Conservation (phyloP, 805 yeast species). For the Metschnikowia santaceciliae region DNA sequence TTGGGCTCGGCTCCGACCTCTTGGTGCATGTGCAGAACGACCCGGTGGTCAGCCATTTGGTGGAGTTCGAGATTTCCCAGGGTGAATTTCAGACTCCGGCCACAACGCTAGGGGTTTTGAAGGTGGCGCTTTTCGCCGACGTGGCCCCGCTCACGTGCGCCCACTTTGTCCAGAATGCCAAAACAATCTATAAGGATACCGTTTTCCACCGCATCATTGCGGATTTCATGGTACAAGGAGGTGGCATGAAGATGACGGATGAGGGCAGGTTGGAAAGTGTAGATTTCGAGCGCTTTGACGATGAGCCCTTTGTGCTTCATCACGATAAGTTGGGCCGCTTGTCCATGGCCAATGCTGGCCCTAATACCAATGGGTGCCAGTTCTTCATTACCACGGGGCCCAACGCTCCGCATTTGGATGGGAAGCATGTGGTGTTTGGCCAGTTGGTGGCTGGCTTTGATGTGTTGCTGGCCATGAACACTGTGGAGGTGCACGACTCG, state of each 20-base stretch:
- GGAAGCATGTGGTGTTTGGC: conserved; percentile 26
- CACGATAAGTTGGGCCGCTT: conserved; percentile 31
- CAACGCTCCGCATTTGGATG: conserved; percentile 17
- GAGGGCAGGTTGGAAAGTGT: conserved; percentile 21
- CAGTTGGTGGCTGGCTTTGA: conserved; percentile 24
- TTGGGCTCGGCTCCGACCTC: conserved; percentile 18
- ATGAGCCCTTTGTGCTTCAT: conserved; percentile 24
- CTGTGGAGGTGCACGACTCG: conserved; percentile 6
- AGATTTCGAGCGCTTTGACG: conserved; percentile 21
- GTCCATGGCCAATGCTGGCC: conserved; percentile 27
- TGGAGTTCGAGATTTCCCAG: conserved; percentile 38
- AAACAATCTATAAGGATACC: conserved; percentile 19
- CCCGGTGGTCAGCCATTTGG: conserved; percentile 47
- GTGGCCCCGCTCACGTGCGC: conserved; percentile 26
- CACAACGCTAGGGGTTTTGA: conserved; percentile 38
- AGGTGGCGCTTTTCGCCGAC: conserved; percentile 17
- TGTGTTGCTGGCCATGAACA: conserved; percentile 11
- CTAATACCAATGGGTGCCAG: conserved; percentile 23
- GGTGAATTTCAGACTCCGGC: conserved; percentile 15
- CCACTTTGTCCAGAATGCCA: conserved; percentile 31
- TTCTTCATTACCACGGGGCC: conserved; percentile 22
- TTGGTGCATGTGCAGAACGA: conserved; percentile 30
- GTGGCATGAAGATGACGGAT: conserved; percentile 21
- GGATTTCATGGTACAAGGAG: conserved; percentile 40
- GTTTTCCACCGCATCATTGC: conserved; percentile 34